These are phyloP conservation scores for Leptodermis oblonga DNA, from an alignment of 257 asterid species.

Conservation along the genomic window DNA sequence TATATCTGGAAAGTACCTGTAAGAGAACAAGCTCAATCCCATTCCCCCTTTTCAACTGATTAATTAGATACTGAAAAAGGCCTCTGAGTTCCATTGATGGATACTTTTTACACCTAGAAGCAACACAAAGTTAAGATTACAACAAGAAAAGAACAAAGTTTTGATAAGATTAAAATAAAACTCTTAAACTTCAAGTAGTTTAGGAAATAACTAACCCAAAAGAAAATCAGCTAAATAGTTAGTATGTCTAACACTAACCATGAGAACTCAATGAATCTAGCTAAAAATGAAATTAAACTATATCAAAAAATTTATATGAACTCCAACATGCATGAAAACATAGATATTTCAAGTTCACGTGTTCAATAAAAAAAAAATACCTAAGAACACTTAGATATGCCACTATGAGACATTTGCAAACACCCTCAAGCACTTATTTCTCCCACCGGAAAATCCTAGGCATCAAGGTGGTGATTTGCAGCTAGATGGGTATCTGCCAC, in stretches of 20 bases:
- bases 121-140: constrained; percentile 8
- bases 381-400: not conserved
- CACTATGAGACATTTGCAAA: not conserved
- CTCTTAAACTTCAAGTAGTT: not conserved
- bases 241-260: not conserved
- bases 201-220: not conserved
- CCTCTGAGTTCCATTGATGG: constrained; percentile 99
- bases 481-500: not conserved
- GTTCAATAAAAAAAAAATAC: not conserved
- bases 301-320: not conserved
- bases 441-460: not conserved
- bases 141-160: not conserved
- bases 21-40: constrained; percentile 96
- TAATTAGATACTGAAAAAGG: constrained; percentile 94
- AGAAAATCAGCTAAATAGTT: not conserved
- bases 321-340: not conserved
- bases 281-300: not conserved
- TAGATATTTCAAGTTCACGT: not conserved
- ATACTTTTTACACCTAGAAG: constrained; percentile 89
- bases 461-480: too few species aligned
- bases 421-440: not conserved
- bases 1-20: constrained; percentile 48
- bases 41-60: constrained; percentile 92
- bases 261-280: not conserved
- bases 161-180: not conserved